Base-by-base conservation (phyloP, 2,329 filamentous ascomycete genomes). In the Blastomyces parvus region DNA sequence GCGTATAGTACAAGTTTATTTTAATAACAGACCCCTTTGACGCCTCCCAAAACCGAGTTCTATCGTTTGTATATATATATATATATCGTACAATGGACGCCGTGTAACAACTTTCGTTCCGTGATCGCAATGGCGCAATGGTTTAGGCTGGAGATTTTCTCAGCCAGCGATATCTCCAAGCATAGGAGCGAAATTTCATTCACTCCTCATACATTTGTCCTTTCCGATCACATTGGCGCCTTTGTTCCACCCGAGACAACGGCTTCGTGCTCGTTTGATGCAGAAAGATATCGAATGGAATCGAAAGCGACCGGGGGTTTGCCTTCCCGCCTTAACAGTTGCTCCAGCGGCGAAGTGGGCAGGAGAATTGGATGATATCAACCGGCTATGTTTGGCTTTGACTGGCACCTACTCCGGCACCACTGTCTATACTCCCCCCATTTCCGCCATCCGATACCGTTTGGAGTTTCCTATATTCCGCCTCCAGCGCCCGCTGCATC, bases 381-480 rank as follows among this genome's bases (percentile, higher is more conserved):
- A 22, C 25, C 40, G 38, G 9, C 27, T 59, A 59, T 59, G 57
- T 9, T n/a, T 40, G 11, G n/a, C 57, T n/a, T 46, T 44, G 57
- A 46, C 59, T 42, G 30, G 25, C 59, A 7, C 59, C 59, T 8
- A 5, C 3, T 22, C 59, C 59, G 0, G 50, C 27, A 9, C 14
- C 27, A 22, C 58, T 22, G n/a, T 40, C 38, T 48, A 44, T 25
- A 27, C 44, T 25, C 17, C 9, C 44, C 17, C 48, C 59, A 59
- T 70, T 70, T 33, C 67, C 72, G 27, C 77, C 80, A 65, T 84
- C 80, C 64, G 82, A 83, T 38, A 97, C 92, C 4, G 80, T 89
- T 78, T 99, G 94, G 40, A 91, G 82, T 75, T 93, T 93, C 74
- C 88, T 87, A 76, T 97, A 97, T 75, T 99, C 90, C 70, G 88